A percentile compares a stretch with the other conserved stretches of the same genome.
Evolutionary conservation across 768 basidiomycete species (phyloP).

Genomic region (Tephrocybe sp.): DNA sequence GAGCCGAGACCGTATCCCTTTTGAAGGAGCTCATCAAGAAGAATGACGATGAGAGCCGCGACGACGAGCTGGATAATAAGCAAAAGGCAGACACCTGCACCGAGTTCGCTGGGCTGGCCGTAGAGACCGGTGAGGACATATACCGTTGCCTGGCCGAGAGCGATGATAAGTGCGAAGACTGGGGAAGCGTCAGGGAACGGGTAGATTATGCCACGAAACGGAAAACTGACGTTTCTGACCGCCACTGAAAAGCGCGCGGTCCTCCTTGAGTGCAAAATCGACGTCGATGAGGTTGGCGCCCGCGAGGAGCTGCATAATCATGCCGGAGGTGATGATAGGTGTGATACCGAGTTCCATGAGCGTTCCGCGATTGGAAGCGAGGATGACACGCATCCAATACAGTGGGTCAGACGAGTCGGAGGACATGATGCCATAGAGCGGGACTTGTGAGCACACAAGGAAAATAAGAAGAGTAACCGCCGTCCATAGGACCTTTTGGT

Average conservation of each 20-base stretch:
- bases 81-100: slow-evolving; percentile 94
- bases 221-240: slow-evolving; percentile 87
- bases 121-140: slow-evolving; percentile 97
- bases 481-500: slow-evolving; percentile 98
- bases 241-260: slow-evolving; percentile 91
- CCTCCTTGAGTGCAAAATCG: slow-evolving; percentile 96
- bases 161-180: slow-evolving; percentile 97
- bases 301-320: slow-evolving; percentile 99
- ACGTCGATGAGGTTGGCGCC: slow-evolving; percentile 98
- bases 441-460: slow-evolving; percentile 98
- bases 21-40: slow-evolving; percentile 97
- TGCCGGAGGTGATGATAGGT: slow-evolving; percentile 96
- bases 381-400: slow-evolving; percentile 99
- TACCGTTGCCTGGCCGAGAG: slow-evolving; percentile 95
- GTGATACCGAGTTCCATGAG: slow-evolving; percentile 99
- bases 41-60: slow-evolving; percentile 94
- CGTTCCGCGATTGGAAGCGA: slow-evolving; percentile 97
- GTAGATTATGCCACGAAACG: background rate
- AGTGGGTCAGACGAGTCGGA: slow-evolving; percentile 99
- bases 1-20: slow-evolving; percentile 99
- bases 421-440: slow-evolving; percentile 99
- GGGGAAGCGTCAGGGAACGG: slow-evolving; percentile 3
- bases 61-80: slow-evolving; percentile 95
- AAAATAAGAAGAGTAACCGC: slow-evolving; percentile 99
- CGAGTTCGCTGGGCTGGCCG: slow-evolving; percentile 89